These are phyloP conservation scores for Sporothrix luriei DNA, from an alignment of 2,329 filamentous ascomycete species.

Conservation along the genomic window DNA sequence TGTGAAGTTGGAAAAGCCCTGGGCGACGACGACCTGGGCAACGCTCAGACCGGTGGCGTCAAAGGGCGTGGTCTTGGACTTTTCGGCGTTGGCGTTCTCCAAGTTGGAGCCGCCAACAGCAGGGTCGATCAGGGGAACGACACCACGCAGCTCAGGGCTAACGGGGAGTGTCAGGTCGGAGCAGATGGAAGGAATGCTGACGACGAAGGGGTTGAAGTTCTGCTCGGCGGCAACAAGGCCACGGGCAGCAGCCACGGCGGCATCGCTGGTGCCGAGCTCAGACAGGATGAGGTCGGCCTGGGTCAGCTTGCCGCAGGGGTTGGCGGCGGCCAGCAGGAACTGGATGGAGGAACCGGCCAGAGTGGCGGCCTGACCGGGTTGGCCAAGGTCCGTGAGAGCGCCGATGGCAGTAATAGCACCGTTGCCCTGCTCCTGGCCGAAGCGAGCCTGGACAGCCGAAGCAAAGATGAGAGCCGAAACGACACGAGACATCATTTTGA, in stretches of 20 bases:
- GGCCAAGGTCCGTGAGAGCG: conserved; percentile 56
- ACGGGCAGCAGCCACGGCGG: conserved; percentile 62
- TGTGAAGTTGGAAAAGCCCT: conserved; percentile 66
- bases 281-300: conserved; percentile 66
- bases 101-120: conserved; percentile 58
- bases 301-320: conserved; percentile 50
- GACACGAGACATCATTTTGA: conserved; percentile 39
- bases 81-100: conserved; percentile 62
- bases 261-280: conserved; percentile 60
- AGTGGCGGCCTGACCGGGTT: conserved; percentile 62
- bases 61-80: conserved; percentile 58
- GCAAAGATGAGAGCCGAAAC: conserved; percentile 44
- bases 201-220: conserved; percentile 54
- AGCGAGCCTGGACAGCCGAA: conserved; percentile 50
- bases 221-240: conserved; percentile 38
- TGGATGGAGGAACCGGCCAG: conserved; percentile 63
- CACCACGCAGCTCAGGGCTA: conserved; percentile 63
- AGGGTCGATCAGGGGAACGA: conserved; percentile 69
- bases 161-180: conserved; percentile 63
- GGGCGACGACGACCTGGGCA: conserved; percentile 62
- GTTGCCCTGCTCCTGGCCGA: conserved; percentile 62
- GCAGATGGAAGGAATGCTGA: conserved; percentile 64
- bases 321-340: conserved; percentile 62
- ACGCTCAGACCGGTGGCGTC: conserved; percentile 64
- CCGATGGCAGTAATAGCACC: conserved; percentile 56